Conservation (phyloP, 225 moss, liverwort and hornwort species). For the Physcomitrellopsis africana region DNA sequence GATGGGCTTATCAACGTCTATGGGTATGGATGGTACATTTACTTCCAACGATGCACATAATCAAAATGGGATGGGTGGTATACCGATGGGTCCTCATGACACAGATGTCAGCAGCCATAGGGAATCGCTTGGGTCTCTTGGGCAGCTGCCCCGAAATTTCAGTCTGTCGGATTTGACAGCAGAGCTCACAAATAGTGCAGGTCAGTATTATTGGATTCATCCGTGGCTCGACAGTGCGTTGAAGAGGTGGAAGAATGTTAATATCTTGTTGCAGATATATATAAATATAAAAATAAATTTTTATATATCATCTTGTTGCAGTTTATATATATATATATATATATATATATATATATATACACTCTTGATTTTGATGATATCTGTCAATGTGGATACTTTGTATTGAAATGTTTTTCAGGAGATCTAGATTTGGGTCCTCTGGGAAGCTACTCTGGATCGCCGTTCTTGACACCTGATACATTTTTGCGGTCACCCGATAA, state of each 20-base stretch:
- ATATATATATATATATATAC: no score
- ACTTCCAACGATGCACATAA: slow-evolving; percentile 72
- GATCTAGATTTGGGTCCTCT: slow-evolving; percentile 87
- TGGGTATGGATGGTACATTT: slow-evolving; percentile 83
- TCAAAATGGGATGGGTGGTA: slow-evolving; percentile 81
- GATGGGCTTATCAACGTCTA: slow-evolving; percentile 82
- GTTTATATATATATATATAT: no score
- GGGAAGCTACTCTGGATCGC: slow-evolving; percentile 93
- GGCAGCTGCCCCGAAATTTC: slow-evolving; percentile 95
- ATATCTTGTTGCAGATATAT: not conserved
- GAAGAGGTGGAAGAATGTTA: slow-evolving; percentile 22
- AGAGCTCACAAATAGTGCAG: slow-evolving; percentile 95
- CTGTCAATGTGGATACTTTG: slow-evolving; percentile 11
- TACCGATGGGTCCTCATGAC: slow-evolving; percentile 83
- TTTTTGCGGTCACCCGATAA: slow-evolving; percentile 94
- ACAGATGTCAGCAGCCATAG: slow-evolving; percentile 80
- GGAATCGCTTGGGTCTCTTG: slow-evolving; percentile 94
- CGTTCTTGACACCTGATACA: slow-evolving; percentile 87
- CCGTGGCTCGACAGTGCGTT: slow-evolving; percentile 15
- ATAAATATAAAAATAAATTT: no score
- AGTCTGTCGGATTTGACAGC: slow-evolving; percentile 98
- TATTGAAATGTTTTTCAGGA: slow-evolving; percentile 37
- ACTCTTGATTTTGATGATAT: slow-evolving; percentile 20
- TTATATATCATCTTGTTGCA: no score
- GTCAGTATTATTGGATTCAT: slow-evolving; percentile 47